Conservation (phyloP, 257 asterid genomes). For the Solanum stenotomum region DNA sequence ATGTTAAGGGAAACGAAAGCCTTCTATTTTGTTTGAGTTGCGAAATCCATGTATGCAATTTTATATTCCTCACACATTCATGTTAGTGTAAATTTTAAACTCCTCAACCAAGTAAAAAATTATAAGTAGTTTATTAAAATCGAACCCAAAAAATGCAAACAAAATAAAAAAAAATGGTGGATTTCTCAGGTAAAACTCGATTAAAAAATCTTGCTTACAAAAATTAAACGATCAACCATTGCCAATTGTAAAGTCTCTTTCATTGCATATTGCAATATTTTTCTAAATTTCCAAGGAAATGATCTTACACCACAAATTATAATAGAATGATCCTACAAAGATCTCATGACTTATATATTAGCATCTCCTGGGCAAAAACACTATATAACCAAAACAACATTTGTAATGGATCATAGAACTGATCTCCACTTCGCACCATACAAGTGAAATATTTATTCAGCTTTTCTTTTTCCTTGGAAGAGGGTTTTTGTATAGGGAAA, state of each 20-base stretch:
- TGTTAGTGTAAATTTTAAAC: background rate
- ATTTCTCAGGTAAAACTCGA: too few species aligned
- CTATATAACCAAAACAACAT: background rate
- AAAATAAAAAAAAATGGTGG: too few species aligned
- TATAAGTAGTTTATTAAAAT: background rate
- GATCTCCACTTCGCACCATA: background rate
- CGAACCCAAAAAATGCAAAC: background rate
- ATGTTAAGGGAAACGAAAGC: background rate
- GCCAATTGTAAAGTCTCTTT: background rate
- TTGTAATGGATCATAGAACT: background rate
- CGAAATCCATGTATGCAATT: background rate
- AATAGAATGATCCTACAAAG: background rate
- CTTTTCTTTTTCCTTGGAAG: background rate
- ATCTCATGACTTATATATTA: background rate
- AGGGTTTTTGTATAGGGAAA: background rate
- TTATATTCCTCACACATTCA: background rate
- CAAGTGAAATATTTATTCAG: background rate
- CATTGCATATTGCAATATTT: background rate
- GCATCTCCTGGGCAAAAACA: background rate
- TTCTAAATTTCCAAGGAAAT: background rate
- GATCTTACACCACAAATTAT: background rate
- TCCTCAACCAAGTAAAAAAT: background rate
- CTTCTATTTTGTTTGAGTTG: background rate
- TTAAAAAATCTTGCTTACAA: background rate
- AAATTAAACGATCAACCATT: background rate